phyloP scores from a whole-genome alignment of 495 filamentous ascomycete species.

The Tetracladium marchalianum region DNA sequence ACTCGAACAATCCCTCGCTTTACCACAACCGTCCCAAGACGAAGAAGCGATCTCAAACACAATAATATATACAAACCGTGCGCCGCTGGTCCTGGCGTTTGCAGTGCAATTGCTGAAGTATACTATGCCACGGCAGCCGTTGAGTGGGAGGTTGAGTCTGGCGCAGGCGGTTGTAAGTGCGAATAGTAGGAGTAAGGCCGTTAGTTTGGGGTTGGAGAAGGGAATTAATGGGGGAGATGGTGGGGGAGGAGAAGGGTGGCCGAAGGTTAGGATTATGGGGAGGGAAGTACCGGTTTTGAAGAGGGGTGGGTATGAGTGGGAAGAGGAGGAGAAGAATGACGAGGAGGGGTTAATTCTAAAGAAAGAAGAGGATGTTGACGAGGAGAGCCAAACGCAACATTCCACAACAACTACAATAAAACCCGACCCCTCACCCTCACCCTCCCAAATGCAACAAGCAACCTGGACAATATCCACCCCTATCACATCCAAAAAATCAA shows the following conservation, averaged over 20 bases:
- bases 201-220: constrained; percentile 60
- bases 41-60: constrained; percentile 50
- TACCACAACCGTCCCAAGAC: constrained; percentile 42
- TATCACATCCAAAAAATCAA: constrained; percentile 37
- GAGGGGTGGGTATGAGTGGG: constrained; percentile 65
- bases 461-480: constrained; percentile 28
- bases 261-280: constrained; percentile 57
- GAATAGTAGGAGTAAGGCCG: constrained; percentile 65
- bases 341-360: constrained; percentile 16
- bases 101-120: constrained; percentile 60
- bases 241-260: constrained; percentile 67
- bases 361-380: constrained; percentile 11
- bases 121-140: constrained; percentile 75
- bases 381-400: background rate
- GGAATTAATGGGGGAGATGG: constrained; percentile 58
- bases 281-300: constrained; percentile 64
- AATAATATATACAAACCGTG: constrained; percentile 64
- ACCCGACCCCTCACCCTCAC: background rate
- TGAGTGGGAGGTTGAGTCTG: constrained; percentile 70
- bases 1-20: constrained; percentile 52
- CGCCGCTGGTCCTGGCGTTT: constrained; percentile 74
- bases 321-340: constrained; percentile 26
- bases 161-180: constrained; percentile 71
- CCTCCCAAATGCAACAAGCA: background rate
- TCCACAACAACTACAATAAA: background rate